phyloP scores from a whole-genome alignment of 371 early-diverging fungal species.

The Smittium culicis region DNA sequence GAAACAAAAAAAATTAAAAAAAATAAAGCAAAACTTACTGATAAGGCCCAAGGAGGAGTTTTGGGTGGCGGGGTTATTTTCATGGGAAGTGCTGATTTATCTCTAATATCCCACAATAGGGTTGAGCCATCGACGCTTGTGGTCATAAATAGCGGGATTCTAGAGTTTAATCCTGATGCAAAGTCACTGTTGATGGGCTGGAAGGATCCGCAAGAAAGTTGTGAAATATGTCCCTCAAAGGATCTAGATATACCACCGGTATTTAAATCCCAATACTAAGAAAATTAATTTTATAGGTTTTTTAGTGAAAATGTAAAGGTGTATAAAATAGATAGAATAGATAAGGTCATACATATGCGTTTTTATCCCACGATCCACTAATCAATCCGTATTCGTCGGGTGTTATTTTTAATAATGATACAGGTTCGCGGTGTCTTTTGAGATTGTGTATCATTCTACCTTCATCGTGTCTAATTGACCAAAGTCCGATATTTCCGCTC shows the following conservation, averaged over 20 bases:
- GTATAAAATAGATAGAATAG: not conserved
- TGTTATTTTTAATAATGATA: slow-evolving; percentile 63
- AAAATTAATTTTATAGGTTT: not conserved
- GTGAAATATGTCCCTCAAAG: slow-evolving; percentile 60
- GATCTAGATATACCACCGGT: slow-evolving; percentile 53
- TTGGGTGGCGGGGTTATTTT: slow-evolving; percentile 43
- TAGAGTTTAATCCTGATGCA: not conserved
- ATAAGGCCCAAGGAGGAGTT: slow-evolving; percentile 81
- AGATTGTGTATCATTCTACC: slow-evolving; percentile 68
- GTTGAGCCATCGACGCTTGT: slow-evolving; percentile 77
- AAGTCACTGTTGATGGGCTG: slow-evolving; percentile 39
- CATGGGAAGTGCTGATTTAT: slow-evolving; percentile 38
- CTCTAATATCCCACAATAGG: slow-evolving; percentile 67
- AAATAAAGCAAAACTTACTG: slow-evolving; percentile 35
- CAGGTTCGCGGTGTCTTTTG: slow-evolving; percentile 61
- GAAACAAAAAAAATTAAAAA: not conserved
- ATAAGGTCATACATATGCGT: slow-evolving; percentile 39
- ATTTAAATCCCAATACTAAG: slow-evolving; percentile 84
- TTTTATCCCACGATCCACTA: slow-evolving; percentile 89
- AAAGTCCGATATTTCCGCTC: slow-evolving; percentile 73
- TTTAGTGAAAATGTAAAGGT: slow-evolving; percentile 2
- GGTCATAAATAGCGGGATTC: slow-evolving; percentile 43
- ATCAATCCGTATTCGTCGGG: slow-evolving; percentile 60
- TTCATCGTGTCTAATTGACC: slow-evolving; percentile 84
- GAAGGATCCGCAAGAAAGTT: slow-evolving; percentile 58